Evolutionary conservation across 805 yeast genomes (phyloP).

Genomic region (Sporopachydermia quercuum): DNA sequence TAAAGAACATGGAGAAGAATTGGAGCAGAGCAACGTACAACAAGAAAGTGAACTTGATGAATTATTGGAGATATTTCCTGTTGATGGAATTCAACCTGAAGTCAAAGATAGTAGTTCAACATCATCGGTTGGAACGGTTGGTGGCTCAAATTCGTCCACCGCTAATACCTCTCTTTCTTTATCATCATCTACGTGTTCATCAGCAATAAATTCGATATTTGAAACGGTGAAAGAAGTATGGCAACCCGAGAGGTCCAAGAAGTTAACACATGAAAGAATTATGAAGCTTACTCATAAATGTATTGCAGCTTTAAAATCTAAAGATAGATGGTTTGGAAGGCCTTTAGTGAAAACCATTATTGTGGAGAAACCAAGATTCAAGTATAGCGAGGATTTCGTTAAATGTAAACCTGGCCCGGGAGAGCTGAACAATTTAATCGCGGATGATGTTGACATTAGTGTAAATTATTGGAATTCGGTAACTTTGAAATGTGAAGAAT

Average conservation of each 20-base stretch:
- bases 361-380: background rate
- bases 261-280: background rate
- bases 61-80: background rate
- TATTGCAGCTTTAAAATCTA: background rate
- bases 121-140: background rate
- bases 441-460: background rate
- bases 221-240: background rate
- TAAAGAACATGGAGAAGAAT: too few relatives aligned
- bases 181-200: background rate
- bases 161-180: background rate
- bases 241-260: slow-evolving; percentile 1
- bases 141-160: background rate
- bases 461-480: background rate
- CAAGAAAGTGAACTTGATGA: background rate
- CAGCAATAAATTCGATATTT: too few relatives aligned
- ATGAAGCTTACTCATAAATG: background rate
- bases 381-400: background rate
- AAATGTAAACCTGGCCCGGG: background rate
- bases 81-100: background rate
- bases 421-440: background rate
- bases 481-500: background rate
- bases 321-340: background rate
- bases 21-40: too few relatives aligned
- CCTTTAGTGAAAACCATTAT: background rate
- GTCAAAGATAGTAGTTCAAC: background rate